Percentiles rank a stretch among this genome's conserved stretches.
These are phyloP conservation scores for Tephrocybe sp. DNA, from an alignment of 768 basidiomycete species.

Conservation along the genomic window DNA sequence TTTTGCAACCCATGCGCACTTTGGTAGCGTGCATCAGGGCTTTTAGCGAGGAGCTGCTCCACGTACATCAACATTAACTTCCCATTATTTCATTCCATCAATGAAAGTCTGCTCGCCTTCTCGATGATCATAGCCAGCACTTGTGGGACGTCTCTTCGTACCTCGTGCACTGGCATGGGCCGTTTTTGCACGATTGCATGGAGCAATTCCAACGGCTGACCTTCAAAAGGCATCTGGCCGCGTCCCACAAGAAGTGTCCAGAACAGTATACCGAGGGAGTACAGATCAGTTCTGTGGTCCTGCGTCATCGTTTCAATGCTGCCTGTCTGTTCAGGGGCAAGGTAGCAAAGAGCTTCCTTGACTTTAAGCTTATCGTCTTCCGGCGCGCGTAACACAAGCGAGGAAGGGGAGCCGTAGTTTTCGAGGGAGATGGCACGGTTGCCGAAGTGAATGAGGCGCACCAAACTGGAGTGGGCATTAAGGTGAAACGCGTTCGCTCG, in stretches of 20 bases:
- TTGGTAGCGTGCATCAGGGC: constrained; percentile 68
- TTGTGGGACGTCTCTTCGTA: constrained; percentile 69
- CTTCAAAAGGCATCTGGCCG: constrained; percentile 64
- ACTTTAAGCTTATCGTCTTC: constrained; percentile 71
- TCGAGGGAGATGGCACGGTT: constrained; percentile 74
- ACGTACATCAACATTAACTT: constrained; percentile 9
- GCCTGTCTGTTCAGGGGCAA: constrained; percentile 77
- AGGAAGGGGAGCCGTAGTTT: constrained; percentile 69
- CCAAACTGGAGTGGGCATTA: constrained; percentile 67
- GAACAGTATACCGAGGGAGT: constrained; percentile 71
- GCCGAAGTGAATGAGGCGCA: constrained; percentile 73
- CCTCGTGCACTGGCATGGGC: constrained; percentile 75
- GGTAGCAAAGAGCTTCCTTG: constrained; percentile 74
- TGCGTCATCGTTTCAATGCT: constrained; percentile 71
- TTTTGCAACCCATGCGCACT: constrained; percentile 68
- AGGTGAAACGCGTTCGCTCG: constrained; percentile 78
- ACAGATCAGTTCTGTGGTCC: constrained; percentile 74
- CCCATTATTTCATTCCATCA: not conserved
- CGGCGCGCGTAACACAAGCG: constrained; percentile 60
- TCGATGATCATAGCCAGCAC: constrained; percentile 72
- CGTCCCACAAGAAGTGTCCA: constrained; percentile 76
- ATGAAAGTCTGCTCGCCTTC: constrained; percentile 39
- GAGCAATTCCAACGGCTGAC: constrained; percentile 59
- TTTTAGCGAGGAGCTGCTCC: constrained; percentile 63
- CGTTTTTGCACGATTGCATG: constrained; percentile 73